phyloP scores from a whole-genome alignment of 2,329 filamentous ascomycete genomes.

The Epichloe baconii region DNA sequence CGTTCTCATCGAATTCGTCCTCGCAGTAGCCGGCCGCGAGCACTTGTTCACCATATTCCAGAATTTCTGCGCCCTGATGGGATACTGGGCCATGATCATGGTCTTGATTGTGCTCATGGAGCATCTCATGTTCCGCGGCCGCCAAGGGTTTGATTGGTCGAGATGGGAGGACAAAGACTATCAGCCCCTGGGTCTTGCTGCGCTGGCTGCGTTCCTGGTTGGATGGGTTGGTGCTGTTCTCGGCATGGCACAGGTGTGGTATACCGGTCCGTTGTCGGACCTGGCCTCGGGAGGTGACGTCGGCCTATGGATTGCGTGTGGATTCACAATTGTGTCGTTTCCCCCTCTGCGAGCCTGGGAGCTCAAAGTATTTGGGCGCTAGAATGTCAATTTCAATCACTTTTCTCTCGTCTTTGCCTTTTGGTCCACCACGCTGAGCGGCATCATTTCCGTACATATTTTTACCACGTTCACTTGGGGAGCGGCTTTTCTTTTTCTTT shows the following conservation, averaged over 20 bases:
- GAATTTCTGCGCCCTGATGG: constrained; percentile 40
- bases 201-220: constrained; percentile 29
- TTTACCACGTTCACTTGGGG: too few species aligned
- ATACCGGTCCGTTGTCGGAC: constrained; percentile 41
- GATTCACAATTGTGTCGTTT: constrained; percentile 40
- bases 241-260: constrained; percentile 47
- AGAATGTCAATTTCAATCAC: not conserved
- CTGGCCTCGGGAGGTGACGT: constrained; percentile 36
- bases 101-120: constrained; percentile 34
- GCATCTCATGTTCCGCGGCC: constrained; percentile 28
- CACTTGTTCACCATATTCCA: constrained; percentile 40
- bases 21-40: constrained; percentile 39
- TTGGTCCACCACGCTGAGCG: not conserved
- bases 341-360: constrained; percentile 16
- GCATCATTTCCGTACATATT: too few species aligned
- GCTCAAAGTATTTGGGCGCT: constrained; percentile 15
- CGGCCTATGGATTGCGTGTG: constrained; percentile 48
- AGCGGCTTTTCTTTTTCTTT: rapidly evolving
- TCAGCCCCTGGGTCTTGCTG: constrained; percentile 31
- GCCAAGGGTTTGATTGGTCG: constrained; percentile 27
- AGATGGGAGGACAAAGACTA: constrained; percentile 33
- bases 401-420: not conserved
- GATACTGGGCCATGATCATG: constrained; percentile 41
- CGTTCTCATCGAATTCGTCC: constrained; percentile 40
- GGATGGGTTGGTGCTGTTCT: constrained; percentile 40